Evolutionary conservation across 2,329 filamentous ascomycete species (phyloP), one percentile per base, ranked within the genome.

Genomic region (Fusarium udum): DNA sequence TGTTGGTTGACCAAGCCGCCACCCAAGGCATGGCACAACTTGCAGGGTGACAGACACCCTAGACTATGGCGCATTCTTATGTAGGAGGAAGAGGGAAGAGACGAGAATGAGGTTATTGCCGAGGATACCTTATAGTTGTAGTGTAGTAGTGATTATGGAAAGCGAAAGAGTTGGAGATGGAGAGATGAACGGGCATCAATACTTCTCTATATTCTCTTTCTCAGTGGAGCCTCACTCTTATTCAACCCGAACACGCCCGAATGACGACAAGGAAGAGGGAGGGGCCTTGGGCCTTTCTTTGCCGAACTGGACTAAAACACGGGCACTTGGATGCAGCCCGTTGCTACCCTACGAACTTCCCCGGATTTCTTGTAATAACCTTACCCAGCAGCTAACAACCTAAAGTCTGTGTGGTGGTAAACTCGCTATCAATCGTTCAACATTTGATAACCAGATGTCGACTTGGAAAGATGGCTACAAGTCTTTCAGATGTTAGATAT

Each of bases 41-140:
- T 28, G 59, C 69, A 75, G 67, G 72, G 69, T 61, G 61, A 63
- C 64, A 73, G 69, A 31, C 59, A 66, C 72, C 69, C 63, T 75
- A 26, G 49, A 39, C 37, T 31, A 22, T 58, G 46, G 53, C 56
- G 60, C 59, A 69, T 58, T 72, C 56, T 65, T 12, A 15, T 31
- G 45, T 16, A 61, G 42, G 45, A 51, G 14, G n/a, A 36, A 26
- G 45, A 57, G 45, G 40, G 28, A 51, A 45, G 36, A 55, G 49
- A 26, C 46, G 46, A 64, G 32, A 56, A 32, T 55, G 51, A 67
- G 46, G 36, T 20, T 42, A 61, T 63, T 73, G 46, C 68, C 66
- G 53, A 72, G 57, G 52, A 63, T 63, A 56, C 26, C 26, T 31
- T 48, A 6, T 48, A 22, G 45, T 12, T 32, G 45, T 67, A 42